Percentiles rank a stretch among this genome's conserved stretches.
Conservation (phyloP, 345 rosid genomes). For the Noccaea caerulescens region DNA sequence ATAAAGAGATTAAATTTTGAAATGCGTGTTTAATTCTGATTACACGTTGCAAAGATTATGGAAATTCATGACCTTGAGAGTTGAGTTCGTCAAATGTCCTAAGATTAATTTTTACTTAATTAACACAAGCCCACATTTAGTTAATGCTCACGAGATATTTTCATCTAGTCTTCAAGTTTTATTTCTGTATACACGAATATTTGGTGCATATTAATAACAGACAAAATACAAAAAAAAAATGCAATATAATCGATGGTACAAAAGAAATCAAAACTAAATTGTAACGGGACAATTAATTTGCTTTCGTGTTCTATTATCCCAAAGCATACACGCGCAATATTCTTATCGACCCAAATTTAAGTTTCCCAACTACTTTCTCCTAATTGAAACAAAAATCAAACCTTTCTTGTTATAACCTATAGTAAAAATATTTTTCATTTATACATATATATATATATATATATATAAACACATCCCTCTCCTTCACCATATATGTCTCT, state of each 20-base stretch:
- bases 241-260: neutral
- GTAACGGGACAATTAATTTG: slow-evolving; percentile 18
- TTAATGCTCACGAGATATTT: slow-evolving; percentile 20
- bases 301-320: slow-evolving; percentile 38
- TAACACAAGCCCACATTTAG: neutral
- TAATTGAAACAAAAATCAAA: slow-evolving; percentile 39
- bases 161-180: neutral
- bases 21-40: slow-evolving; percentile 6
- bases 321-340: slow-evolving; percentile 24
- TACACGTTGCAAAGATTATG: slow-evolving; percentile 8
- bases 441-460: slow-evolving; percentile 13
- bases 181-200: neutral
- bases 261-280: neutral
- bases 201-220: neutral
- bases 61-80: neutral
- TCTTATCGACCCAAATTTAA: slow-evolving; percentile 56
- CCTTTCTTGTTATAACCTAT: slow-evolving; percentile 40
- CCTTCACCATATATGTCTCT: slow-evolving; percentile 31
- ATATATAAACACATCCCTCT: slow-evolving; percentile 29
- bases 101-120: neutral
- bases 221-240: neutral
- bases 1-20: neutral
- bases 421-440: slow-evolving; percentile 10
- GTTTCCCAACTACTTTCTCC: slow-evolving; percentile 76
- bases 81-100: neutral